Base-by-base conservation (phyloP, 2,329 filamentous ascomycete genomes). In the Neocatenulostroma microsporum region DNA sequence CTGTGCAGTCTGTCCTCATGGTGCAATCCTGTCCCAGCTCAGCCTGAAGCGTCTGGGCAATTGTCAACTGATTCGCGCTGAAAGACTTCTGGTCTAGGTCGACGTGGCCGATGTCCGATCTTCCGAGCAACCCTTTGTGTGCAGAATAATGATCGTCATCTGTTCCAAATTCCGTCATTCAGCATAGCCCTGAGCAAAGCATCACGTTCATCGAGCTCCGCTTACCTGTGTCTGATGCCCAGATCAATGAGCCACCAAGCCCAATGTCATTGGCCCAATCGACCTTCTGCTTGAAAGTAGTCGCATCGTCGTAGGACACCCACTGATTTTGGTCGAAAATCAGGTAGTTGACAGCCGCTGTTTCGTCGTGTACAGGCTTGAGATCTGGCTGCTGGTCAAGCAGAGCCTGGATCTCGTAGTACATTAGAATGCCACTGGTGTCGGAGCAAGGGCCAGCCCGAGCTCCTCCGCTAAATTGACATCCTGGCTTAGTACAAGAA, bases 281-380 rank as follows among this genome's bases (percentile, higher is more conserved):
- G 1, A 49, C 41, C 40, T 63, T 65, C 14, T 49, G 38, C 23
- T 54, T 41, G n/a, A 59, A 48, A 2, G 63, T 67, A 3, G 57
- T 42, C 0, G 29, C 39, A 39, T 67, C 61, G 37, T 68, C 62
- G 34, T 56, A 66, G 1, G 53, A 55, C 10, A 66, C 51, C 62
- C 62, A 67, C 37, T 66, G 60, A 14, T 59, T 44, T 3, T 33
- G 34, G n/a, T 55, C 47, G 35, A 46, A 66, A 3, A 47, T 34
- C 9, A 63, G 44, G 30, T 57, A 49, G 40, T 62, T 61, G 23
- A 60, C 51, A 6, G 45, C 52, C 17, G 56, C 57, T 4, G 49
- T 47, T 4, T 48, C 43, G 12, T 54, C 37, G 17, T 41, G 49
- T 24, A 28, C 47, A 7, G 55, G 49, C 3, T 29, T 32, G 2